Evolutionary conservation across 208 protist species (phyloP), one percentile per base, ranked within the genome.

Genomic region (Trypanosoma theileri): DNA sequence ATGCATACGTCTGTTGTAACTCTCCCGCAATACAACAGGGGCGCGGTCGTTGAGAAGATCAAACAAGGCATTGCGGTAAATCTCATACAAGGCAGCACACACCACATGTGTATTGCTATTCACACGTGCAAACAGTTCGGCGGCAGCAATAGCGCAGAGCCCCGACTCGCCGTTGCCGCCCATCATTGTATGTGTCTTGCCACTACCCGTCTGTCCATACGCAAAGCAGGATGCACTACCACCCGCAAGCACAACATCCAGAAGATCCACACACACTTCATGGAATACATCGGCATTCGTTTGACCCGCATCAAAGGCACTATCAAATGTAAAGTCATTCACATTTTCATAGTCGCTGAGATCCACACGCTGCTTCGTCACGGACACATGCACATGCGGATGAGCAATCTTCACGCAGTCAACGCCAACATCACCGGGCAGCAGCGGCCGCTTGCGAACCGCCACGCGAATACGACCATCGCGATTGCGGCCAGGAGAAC

Each of bases 1-100:
- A 44, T 96, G 88, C 19, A 98, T 85, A 14, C 85, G 86, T 28
- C 81, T 74, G 35, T 97, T 86, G 51, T 81, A 84, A 69, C 98
- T 96, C 75, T 98, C 97, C 28, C 93, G 80, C 22, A 97, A 79
- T 13, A 88, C 73, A 0, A 98, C 70, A 1, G 89, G 87, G 55
- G 96, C 74, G 45, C 96, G 84, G 3, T 69, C 69, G 59, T 97
- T 93, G 0, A 99, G 79, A 45, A 99, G 59, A 65, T 99, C 98
- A 76, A 93, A 98, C 9, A 99, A 80, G 14, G 96, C 91, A 66
- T 95, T 96, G 57, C 94, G 91, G 77, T 99, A 98, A 59, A 99
- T 98, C 71, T 98, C 97, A 82, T 96, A 98, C 70, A 98, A 87
- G 45, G 85, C 81, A 19, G 93, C 81, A 28, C 41, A 80, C 13